phyloP scores from a whole-genome alignment of 2,329 filamentous ascomycete species.

The Fusarium tjaetaba region DNA sequence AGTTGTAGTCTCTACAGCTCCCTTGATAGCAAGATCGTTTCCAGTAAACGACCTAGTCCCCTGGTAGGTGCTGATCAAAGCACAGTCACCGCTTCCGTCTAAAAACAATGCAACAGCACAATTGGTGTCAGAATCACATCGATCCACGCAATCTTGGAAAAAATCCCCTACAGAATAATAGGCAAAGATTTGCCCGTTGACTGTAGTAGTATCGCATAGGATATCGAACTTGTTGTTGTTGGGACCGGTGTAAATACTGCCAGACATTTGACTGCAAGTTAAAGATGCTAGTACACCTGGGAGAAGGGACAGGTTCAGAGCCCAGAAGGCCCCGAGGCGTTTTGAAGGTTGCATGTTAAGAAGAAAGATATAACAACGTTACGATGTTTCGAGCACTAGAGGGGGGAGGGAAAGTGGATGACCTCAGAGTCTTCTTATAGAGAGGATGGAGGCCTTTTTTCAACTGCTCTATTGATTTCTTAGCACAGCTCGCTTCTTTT shows the following conservation, averaged over 20 bases:
- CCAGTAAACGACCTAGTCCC: accelerated
- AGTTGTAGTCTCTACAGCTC: background rate
- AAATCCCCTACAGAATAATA: background rate
- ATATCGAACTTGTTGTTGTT: background rate
- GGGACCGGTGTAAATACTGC: background rate
- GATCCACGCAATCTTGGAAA: background rate
- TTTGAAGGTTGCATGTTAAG: background rate
- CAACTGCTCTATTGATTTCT: background rate
- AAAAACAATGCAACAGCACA: background rate
- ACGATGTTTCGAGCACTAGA: accelerated
- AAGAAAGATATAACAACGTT: accelerated
- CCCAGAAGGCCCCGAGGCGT: background rate
- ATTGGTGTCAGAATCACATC: accelerated
- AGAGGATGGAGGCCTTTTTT: background rate
- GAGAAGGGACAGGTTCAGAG: background rate
- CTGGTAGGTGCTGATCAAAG: background rate
- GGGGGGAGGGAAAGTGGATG: background rate
- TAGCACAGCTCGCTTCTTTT: background rate
- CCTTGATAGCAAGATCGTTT: accelerated
- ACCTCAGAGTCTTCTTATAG: background rate
- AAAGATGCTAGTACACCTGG: background rate
- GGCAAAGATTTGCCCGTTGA: background rate
- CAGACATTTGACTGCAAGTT: background rate
- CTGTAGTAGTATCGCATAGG: background rate
- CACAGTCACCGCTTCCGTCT: background rate